Base-by-base conservation (phyloP, 2,329 filamentous ascomycete species). In the Madurella fahalii region DNA sequence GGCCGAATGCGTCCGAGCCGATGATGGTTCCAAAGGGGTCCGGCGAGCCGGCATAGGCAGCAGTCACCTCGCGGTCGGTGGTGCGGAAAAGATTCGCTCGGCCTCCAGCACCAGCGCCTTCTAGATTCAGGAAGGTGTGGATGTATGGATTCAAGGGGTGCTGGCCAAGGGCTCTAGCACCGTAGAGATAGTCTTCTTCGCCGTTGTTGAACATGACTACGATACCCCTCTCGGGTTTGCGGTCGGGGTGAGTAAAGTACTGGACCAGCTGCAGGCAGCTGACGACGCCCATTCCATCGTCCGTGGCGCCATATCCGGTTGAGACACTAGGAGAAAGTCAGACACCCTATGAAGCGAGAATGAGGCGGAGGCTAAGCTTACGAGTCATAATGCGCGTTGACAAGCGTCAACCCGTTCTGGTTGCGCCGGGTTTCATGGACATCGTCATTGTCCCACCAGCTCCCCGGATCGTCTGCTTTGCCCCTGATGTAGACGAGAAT, bases 381-480 rank as follows among this genome's bases (percentile, higher is more conserved):
- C 78, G 80, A 82, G 72, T 96, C 94, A 67, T 94, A 96, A 68
- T 97, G 94, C 16, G 93, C 92, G 69, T 96, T 97, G 62, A 97
- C 88, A 43, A 99, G 79, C 16, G 96, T 90, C 32, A 91, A 90
- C 16, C 89, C 87, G 57, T 83, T 82, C 9, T 80, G 79, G 58
- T 78, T 77, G 18, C 77, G 76, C 57, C 73, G 71, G 58, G 41
- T 69, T 70, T 39, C 71, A 70, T 37, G 65, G 63, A 39, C 62
- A 67, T 43, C 68, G 69, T 56, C 59, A 3, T 55, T 40, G 1
- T 78, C 77, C 89, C 87, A 95, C 87, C 89, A 95, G 42, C 83
- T 77, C 9, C 85, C 84, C 31, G 80, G 74, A 25, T 86, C 82
- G 61, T 93, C 90, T 50, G 91, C 82, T 39, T 79, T 83, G 32